phyloP scores from a whole-genome alignment of 441 rosid genomes.

The Kokia cookei region DNA sequence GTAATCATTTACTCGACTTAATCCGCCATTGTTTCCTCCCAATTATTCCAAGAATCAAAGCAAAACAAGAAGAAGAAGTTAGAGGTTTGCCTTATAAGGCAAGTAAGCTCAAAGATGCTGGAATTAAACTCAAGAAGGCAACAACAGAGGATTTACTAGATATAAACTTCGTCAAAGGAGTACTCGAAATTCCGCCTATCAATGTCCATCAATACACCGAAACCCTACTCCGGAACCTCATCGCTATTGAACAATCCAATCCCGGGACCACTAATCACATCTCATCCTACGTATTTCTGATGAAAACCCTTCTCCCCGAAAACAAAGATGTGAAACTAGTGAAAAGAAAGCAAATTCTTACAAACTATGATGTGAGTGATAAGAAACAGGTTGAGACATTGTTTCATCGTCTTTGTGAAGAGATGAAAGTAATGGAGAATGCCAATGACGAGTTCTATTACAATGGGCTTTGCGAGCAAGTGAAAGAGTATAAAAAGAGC shows the following conservation, averaged over 20 bases:
- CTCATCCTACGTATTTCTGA: conserved; percentile 37
- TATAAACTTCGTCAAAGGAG: conserved; percentile 30
- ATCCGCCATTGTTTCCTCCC: conserved; percentile 48
- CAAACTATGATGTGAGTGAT: conserved; percentile 1
- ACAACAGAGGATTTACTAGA: conserved; percentile 26
- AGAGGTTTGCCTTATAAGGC: conserved; percentile 2
- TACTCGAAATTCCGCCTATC: conserved; percentile 36
- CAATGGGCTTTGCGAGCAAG: conserved; percentile 35
- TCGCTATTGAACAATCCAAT: conserved; percentile 31
- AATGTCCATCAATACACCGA: conserved; percentile 29
- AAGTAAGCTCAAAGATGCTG: conserved; percentile 17
- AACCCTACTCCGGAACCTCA: conserved; percentile 41
- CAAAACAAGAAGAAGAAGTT: not conserved
- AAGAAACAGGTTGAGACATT: not conserved
- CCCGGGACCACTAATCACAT: conserved; percentile 21
- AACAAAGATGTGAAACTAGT: conserved; percentile 32
- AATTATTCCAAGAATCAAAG: conserved; percentile 19
- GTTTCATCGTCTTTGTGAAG: conserved; percentile 25
- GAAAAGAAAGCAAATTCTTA: conserved; percentile 14
- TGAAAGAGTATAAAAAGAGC: conserved; percentile 20
- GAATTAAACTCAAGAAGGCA: conserved; percentile 28
- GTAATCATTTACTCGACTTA: conserved; percentile 49
- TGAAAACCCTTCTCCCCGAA: conserved; percentile 22
- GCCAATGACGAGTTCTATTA: conserved; percentile 27
- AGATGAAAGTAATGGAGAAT: conserved; percentile 10